Evolutionary conservation across 768 basidiomycete genomes (phyloP), one percentile per base, ranked within the genome.

Genomic region (Kwoniella botswanensis): DNA sequence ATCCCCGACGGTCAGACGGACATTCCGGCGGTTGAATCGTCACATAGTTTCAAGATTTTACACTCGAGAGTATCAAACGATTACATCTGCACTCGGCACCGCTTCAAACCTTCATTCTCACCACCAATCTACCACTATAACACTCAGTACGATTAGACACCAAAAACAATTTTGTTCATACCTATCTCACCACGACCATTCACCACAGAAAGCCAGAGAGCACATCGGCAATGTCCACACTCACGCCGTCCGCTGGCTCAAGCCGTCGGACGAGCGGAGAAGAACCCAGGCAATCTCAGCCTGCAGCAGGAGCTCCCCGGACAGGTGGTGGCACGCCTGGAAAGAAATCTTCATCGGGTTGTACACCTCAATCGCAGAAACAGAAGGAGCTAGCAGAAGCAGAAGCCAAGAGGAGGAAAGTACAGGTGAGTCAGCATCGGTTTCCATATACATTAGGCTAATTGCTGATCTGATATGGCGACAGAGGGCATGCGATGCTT

Each of bases 371-470:
- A 35, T 43, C 53, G 42, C 60, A 62, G 90, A 88, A 52, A 26
- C 63, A 70, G 57, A 63, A 64, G 44, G 68, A 70, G 29, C 18
- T 65, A 74, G 93, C 92, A 79, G 91, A 88, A 68, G 91, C 91
- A 4, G 84, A 83, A 60, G 79, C 79, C n/a, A 84, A 84, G 66
- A 63, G 78, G 68, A 61, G 78, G 54, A 81, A 77, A 63, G 71
- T 79, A 7, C 70, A 73, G 72, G 78, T 79, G 52, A 71, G 78
- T 67, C 24, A 29, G 61, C 62, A 17, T n/a, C 24, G 43, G 18
- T 21, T 29, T 35, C 26, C 29, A 18, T 6, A 5, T 43, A 35
- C 26, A 7, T 15, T 65, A 22, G 9, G 22, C 18, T 7, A 6
- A 21, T 55, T 59, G 55, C n/a, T 58, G 65, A 59, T 41, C n/a